A percentile compares a stretch with the other conserved stretches of the same genome.
Evolutionary conservation across 2,329 filamentous ascomycete species (phyloP).

Genomic region (Trichoderma guizhouense): DNA sequence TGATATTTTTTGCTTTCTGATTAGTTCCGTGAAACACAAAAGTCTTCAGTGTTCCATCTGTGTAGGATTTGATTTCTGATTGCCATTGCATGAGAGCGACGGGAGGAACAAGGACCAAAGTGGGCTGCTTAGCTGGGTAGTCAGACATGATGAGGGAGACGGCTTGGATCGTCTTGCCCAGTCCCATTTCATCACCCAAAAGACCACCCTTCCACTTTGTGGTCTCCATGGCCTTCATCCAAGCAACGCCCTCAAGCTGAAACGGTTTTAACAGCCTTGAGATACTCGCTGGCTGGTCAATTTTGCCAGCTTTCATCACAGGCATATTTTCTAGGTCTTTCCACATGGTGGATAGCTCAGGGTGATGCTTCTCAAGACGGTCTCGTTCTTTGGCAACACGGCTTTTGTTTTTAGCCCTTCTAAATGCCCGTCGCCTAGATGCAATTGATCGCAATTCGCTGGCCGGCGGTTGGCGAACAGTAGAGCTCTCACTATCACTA

Average conservation of each 20-base stretch:
- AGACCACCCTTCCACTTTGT: constrained; percentile 83
- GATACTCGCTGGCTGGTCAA: constrained; percentile 62
- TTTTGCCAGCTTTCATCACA: constrained; percentile 54
- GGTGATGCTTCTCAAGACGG: constrained; percentile 73
- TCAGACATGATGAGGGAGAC: constrained; percentile 98
- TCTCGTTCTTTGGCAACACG: constrained; percentile 50
- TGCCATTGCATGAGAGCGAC: constrained; percentile 97
- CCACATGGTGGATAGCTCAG: constrained; percentile 83
- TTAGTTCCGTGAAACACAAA: constrained; percentile 89
- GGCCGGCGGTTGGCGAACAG: background rate
- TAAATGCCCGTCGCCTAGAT: constrained; percentile 35
- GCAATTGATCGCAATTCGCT: background rate
- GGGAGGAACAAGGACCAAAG: constrained; percentile 84
- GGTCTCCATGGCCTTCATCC: constrained; percentile 91
- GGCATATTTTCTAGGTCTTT: constrained; percentile 65
- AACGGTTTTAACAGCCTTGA: constrained; percentile 85
- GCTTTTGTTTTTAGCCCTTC: constrained; percentile 25
- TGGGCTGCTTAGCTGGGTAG: constrained; percentile 77
- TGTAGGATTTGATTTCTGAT: constrained; percentile 75
- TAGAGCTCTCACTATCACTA: constrained; percentile 26
- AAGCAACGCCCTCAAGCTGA: constrained; percentile 87
- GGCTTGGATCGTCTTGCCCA: constrained; percentile 97
- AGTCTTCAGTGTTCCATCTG: constrained; percentile 83
- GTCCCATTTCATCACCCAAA: constrained; percentile 96
- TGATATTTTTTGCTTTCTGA: constrained; percentile 73